Conservation (phyloP, 345 rosid genomes). For the Euphorbia pulcherrima region DNA sequence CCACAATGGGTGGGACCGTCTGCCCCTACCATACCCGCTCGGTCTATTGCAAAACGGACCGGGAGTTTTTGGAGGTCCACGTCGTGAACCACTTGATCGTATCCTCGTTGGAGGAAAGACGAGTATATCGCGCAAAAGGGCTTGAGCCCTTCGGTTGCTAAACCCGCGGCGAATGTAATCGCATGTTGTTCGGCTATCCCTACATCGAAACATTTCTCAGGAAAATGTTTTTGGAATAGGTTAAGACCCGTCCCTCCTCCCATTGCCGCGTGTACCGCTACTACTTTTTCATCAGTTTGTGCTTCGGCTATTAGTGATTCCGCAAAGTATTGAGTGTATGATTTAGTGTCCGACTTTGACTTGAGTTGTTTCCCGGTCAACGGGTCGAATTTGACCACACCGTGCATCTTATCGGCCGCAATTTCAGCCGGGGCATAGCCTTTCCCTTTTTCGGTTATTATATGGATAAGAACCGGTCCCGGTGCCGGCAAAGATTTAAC, state of each 20-base stretch:
- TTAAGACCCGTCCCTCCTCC: conserved; percentile 69
- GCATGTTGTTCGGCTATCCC: conserved; percentile 28
- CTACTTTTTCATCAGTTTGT: conserved; percentile 35
- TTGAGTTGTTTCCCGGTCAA: conserved; percentile 56
- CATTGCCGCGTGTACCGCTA: conserved; percentile 55
- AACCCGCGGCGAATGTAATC: conserved; percentile 76
- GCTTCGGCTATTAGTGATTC: conserved; percentile 47
- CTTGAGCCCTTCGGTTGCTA: conserved; percentile 69
- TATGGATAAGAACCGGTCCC: conserved; percentile 64
- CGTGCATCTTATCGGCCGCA: conserved; percentile 71
- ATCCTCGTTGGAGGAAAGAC: conserved; percentile 67
- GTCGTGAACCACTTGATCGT: conserved; percentile 57
- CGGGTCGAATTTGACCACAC: conserved; percentile 59
- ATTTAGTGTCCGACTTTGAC: conserved; percentile 37
- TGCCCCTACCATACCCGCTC: conserved; percentile 73
- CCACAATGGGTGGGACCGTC: conserved; percentile 74
- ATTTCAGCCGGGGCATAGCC: conserved; percentile 68
- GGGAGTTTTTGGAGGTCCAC: conserved; percentile 71
- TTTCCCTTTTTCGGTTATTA: conserved; percentile 69
- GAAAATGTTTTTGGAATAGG: conserved; percentile 56
- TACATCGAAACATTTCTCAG: conserved; percentile 65
- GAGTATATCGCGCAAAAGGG: conserved; percentile 80
- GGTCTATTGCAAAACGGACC: conserved; percentile 57
- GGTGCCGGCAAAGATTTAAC: conserved; percentile 63
- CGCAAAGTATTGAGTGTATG: conserved; percentile 37